Conservation (phyloP, 257 asterid genomes). For the Henckelia pumila region DNA sequence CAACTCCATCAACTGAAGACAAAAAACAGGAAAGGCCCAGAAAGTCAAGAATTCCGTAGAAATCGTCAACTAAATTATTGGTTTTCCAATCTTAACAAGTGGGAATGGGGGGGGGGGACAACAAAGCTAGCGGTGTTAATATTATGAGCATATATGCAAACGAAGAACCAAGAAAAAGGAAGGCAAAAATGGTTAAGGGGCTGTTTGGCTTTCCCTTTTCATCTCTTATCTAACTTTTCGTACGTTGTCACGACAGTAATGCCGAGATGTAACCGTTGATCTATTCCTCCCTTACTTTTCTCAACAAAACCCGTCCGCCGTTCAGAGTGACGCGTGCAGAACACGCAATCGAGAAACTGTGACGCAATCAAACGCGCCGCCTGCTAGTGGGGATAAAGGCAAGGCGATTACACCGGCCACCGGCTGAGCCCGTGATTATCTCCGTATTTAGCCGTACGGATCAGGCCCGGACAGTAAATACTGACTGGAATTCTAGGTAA, state of each 20-base stretch:
- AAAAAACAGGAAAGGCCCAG: neutral
- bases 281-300: slow-evolving; percentile 20
- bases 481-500: neutral
- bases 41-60: slow-evolving; percentile 1
- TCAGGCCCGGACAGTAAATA: neutral
- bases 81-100: slow-evolving; percentile 15
- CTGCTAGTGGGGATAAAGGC: neutral
- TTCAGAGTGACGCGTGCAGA: slow-evolving; percentile 34
- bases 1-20: slow-evolving; percentile 42
- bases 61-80: neutral
- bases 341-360: neutral
- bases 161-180: slow-evolving; percentile 26
- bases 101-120: slow-evolving; percentile 24
- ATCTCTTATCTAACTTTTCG: neutral
- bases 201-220: slow-evolving; percentile 33
- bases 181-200: slow-evolving; percentile 19
- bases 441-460: neutral
- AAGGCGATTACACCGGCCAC: neutral
- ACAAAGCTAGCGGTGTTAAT: slow-evolving; percentile 27
- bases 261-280: slow-evolving; percentile 34
- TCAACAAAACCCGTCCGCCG: neutral
- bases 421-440: neutral
- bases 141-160: slow-evolving; percentile 30
- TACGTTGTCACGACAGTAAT: slow-evolving; percentile 10
- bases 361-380: neutral